Evolutionary conservation across 345 rosid genomes (phyloP).

Genomic region (Mercurialis annua): DNA sequence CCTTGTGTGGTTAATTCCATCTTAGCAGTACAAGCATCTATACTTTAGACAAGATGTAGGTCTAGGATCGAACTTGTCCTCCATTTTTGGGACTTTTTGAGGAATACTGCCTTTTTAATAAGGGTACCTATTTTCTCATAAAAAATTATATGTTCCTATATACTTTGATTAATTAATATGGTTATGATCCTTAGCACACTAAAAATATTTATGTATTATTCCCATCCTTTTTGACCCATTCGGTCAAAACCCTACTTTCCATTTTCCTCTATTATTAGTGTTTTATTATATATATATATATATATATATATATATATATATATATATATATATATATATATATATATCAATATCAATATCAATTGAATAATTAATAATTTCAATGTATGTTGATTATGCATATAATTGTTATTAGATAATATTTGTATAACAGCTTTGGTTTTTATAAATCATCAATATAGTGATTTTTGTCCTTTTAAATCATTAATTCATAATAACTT

Average conservation of each 20-base stretch:
- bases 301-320: no score
- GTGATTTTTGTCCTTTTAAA: no score
- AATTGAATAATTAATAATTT: no score
- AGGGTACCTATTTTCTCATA: constrained; percentile 5
- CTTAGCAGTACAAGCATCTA: constrained; percentile 15
- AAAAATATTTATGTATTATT: background rate
- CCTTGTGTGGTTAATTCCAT: background rate
- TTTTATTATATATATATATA: no score
- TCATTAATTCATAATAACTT: no score
- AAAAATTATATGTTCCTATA: constrained; percentile 12
- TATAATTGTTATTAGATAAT: no score
- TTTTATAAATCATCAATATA: no score
- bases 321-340: no score
- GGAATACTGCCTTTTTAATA: constrained; percentile 5
- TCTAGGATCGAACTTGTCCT: constrained; percentile 11
- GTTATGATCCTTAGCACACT: background rate
- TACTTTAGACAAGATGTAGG: background rate
- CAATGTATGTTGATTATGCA: no score
- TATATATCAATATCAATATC: no score
- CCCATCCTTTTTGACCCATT: constrained; percentile 19
- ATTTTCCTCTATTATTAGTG: background rate
- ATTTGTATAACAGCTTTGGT: no score
- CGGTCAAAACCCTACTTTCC: constrained; percentile 4
- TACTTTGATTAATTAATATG: background rate
- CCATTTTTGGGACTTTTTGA: background rate